Evolutionary conservation across 352 stramenopile genomes (phyloP), one percentile per base, ranked within the genome.

Genomic region (Detonula confervacea): DNA sequence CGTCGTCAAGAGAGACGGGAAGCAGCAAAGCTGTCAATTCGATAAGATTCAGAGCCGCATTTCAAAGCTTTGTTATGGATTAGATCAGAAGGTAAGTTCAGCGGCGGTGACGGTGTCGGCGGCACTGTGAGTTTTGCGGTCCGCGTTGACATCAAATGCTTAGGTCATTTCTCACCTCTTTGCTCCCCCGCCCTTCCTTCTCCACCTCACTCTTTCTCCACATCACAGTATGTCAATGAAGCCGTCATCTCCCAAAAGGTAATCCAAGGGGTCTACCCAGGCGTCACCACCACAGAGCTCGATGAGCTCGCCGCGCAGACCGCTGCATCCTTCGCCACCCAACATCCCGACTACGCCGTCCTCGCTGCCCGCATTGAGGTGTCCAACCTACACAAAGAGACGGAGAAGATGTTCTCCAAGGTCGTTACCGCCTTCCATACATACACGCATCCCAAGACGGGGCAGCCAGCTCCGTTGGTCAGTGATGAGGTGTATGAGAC

Each of bases 371-470:
- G 97, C 57, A 99, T 99, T 84, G 96, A 96, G 24, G 96, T 99
- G 25, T 99, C 96, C 11, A 99, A 99, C 89, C 84, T 99, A 35
- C 97, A 99, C 93, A 99, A 99, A 91, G 98, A 98, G 87, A 99
- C 98, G 14, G 95, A 94, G 77, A 97, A 97, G 78, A 81, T 68
- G 6, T 96, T 96, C 73, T 96, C 91, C 8, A 90, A 95, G 16
- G 84, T 95, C 68, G 96, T 98, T 20, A 86, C 98, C 73, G 68
- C 93, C 14, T 97, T 99, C 71, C 95, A 97, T 83, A 84, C 95
- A 61, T 98, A 99, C 91, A 91, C 91, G 33, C 97, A 99, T 90
- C 96, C 97, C 44, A 98, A 98, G 81, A 99, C 97, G 30, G 94
- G 95, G 4, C 82, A 95, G 51, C 80, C 89, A 0, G 96, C 97